phyloP scores from a whole-genome alignment of 805 yeast genomes.

The Cyberlindnera xylosilytica region DNA sequence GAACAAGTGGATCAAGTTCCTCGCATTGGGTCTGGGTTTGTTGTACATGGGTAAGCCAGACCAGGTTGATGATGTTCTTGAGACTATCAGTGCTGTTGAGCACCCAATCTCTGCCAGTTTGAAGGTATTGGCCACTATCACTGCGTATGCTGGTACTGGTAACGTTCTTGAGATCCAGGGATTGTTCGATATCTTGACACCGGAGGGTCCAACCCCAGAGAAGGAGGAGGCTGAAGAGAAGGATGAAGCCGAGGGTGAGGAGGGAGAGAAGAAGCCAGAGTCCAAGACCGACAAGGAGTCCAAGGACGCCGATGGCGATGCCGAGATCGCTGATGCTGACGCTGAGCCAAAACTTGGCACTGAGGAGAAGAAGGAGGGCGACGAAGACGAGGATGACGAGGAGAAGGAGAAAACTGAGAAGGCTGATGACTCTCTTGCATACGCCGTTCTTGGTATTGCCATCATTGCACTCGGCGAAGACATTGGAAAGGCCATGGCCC shows the following conservation, averaged over 20 bases:
- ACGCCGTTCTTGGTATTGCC: conserved; percentile 93
- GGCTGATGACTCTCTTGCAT: conserved; percentile 49
- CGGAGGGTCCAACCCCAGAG: conserved; percentile 57
- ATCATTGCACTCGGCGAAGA: conserved; percentile 96
- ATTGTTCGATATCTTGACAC: conserved; percentile 81
- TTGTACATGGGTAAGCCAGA: conserved; percentile 92
- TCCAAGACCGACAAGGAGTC: too few species aligned
- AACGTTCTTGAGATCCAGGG: conserved; percentile 93
- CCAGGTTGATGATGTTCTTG: conserved; percentile 90
- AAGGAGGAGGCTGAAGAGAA: conserved; percentile 58
- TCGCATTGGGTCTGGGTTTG: conserved; percentile 89
- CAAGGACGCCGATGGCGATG: conserved; percentile 31
- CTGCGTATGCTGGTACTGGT: conserved; percentile 98
- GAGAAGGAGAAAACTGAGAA: conserved; percentile 33
- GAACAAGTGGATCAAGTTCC: conserved; percentile 83
- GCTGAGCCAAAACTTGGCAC: conserved; percentile 15
- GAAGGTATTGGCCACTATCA: conserved; percentile 83
- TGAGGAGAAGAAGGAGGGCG: conserved; percentile 11
- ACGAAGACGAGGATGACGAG: conserved; percentile 29
- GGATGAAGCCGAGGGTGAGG: conserved; percentile 42
- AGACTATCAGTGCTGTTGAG: conserved; percentile 90
- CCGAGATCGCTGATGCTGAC: conserved; percentile 24
- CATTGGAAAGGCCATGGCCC: conserved; percentile 94
- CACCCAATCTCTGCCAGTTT: conserved; percentile 90
- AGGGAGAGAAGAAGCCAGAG: conserved; percentile 29